Evolutionary conservation across 768 basidiomycete species (phyloP), one percentile per base, ranked within the genome.

Genomic region (Pleurotus salmoneostramineus): DNA sequence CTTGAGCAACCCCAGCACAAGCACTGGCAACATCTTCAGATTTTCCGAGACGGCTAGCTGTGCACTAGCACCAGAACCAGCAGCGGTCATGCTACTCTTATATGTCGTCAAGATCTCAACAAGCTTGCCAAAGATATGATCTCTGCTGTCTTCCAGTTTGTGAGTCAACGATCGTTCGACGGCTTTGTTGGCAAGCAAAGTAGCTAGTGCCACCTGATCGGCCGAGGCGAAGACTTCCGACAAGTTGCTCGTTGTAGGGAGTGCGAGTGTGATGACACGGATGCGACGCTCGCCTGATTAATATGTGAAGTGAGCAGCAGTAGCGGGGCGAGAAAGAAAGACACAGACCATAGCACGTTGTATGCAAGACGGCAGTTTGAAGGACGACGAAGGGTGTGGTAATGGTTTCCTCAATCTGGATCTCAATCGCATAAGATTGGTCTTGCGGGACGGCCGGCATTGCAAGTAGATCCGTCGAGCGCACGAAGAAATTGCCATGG

Each of bases 401-500:
- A 63, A 98, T 82, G 36, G 90, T 89, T 70, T 98, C 96, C 69
- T 98, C 96, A 61, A 98, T 92, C 69, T 95, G 90, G 8, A 98
- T 79, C 70, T 98, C 96, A 65, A 98, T 95, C 8, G 89, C 89
- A 69, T 98, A 98, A 14, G 91, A 94, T 70, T 97, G 92, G 66
- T 98, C 95, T 65, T 91, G 86, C 12, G 96, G 94, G n/a, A 98
- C 95, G 6, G 94, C 89, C 2, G 96, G 95, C 82, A 98, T 91
- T 3, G 96, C 93, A 36, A 98, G 82, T 4, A 98, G 83, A 72
- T 98, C 96, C 17, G 96, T 98, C 21, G 95, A 97, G 54, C 96
- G 88, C 57, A 97, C 93, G 68, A 98, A 98, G 79, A 98, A 97
- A 77, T 98, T 98, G 60, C 96, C 96, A 65, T 98, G 94, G 90